Evolutionary conservation across 2,329 filamentous ascomycete species (phyloP), one percentile per base, ranked within the genome.

Genomic region (Microdochium nivale): DNA sequence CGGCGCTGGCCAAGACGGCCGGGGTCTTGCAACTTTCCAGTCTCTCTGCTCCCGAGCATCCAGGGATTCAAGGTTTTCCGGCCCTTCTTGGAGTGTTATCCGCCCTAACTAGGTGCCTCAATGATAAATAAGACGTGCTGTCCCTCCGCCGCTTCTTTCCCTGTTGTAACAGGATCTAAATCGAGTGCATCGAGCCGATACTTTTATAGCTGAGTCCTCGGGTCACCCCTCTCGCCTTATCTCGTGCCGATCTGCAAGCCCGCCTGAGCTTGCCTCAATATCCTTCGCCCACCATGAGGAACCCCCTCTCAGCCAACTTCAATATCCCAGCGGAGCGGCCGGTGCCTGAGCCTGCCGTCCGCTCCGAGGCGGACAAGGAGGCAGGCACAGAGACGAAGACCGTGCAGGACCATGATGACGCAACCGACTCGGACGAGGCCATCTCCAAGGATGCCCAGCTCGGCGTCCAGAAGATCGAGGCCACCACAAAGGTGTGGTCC

Each of bases 381-480:
- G 44, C 32, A 10, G 58, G 60, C 9, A 51, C 24, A 33, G 56
- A 54, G 44, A 40, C 48, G 13, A 53, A 27, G 25, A 54, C 40
- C 33, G 51, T 51, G 48, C 55, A 60, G 4, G 50, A 21, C 9
- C 51, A 50, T 53, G 58, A 56, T 11, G 16, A 37, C 33, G 5
- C n/a, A 16, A 54, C 55, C 50, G 66, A 73, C 50, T 60, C 59
- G 44, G 66, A 72, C 25, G 33, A 37, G 4, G 54, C 59, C 33
- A 62, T 70, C 52, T 59, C 60, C 25, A 60, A 62, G 37, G 53
- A 62, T 48, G 65, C 65, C 9, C 73, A 76, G 59, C 62, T 65
- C 9, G 75, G 75, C 62, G 73, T 78, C 19, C 68, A 71, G 52
- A 71, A 71, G 49, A 69, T 77, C n/a, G 71, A 77, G 58, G 75